Evolutionary conservation across 2,329 filamentous ascomycete genomes (phyloP).

Genomic region (Ascocoryne sarcoides): DNA sequence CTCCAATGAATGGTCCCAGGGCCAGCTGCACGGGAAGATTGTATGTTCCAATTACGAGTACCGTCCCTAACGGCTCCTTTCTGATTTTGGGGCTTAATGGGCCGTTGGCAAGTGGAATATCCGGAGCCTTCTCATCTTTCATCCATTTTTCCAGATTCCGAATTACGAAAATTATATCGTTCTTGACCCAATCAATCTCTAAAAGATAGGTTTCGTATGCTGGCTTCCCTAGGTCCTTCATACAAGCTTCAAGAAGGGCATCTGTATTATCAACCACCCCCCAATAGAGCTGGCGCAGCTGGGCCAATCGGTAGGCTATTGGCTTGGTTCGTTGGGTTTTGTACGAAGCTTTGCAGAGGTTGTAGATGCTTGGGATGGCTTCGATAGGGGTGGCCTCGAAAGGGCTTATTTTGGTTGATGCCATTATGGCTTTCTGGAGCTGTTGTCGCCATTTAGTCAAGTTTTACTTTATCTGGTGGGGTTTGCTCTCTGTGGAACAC

Average conservation of each 20-base stretch:
- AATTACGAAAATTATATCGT: constrained; percentile 71
- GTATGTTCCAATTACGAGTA: constrained; percentile 84
- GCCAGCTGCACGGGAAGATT: constrained; percentile 87
- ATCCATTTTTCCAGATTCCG: constrained; percentile 74
- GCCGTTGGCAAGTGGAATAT: constrained; percentile 60
- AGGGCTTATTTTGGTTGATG: constrained; percentile 20
- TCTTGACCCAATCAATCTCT: constrained; percentile 71
- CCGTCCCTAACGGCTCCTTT: constrained; percentile 79
- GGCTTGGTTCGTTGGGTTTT: constrained; percentile 72
- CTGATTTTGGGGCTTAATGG: constrained; percentile 65
- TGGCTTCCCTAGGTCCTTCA: constrained; percentile 71
- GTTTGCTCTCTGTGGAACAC: background rate
- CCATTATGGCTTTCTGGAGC: constrained; percentile 10
- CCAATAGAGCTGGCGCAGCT: constrained; percentile 95
- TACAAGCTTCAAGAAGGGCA: constrained; percentile 65
- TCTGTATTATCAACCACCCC: constrained; percentile 69
- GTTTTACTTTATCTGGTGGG: too few species aligned
- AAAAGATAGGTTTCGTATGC: constrained; percentile 62
- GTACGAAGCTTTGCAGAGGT: constrained; percentile 60
- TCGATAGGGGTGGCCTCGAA: constrained; percentile 58
- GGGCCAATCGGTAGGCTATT: constrained; percentile 70
- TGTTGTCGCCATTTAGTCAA: background rate
- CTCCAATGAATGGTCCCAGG: constrained; percentile 72
- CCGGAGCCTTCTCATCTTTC: constrained; percentile 67
- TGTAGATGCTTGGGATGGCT: constrained; percentile 53